Conservation (phyloP, 345 rosid species). For the Eucalyptus erythrocorys region DNA sequence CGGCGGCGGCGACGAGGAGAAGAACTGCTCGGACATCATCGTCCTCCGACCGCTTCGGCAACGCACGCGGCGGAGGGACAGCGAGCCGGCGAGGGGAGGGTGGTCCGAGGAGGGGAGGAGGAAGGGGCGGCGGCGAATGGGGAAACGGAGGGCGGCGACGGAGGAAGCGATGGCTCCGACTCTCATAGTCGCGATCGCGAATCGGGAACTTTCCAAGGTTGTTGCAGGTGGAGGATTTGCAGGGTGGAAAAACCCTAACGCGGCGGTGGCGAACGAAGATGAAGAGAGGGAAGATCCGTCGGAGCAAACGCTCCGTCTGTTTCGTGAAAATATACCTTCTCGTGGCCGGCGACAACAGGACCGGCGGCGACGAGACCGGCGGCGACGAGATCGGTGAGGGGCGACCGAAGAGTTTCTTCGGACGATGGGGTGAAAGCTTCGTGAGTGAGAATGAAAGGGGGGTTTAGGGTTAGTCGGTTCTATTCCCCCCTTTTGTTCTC, state of each 20-base stretch:
- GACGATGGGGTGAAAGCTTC: no score
- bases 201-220: background rate
- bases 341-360: no score
- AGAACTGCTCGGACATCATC: background rate
- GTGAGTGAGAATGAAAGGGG: no score
- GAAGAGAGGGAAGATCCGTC: background rate
- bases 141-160: background rate
- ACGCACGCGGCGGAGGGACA: background rate
- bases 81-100: background rate
- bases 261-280: background rate
- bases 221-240: background rate
- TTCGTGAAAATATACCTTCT: no score
- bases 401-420: no score
- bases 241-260: background rate
- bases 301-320: background rate
- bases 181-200: background rate
- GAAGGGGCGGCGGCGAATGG: background rate
- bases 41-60: background rate
- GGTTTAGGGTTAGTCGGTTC: no score
- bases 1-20: slow-evolving; percentile 4
- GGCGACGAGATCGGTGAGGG: no score
- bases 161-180: background rate
- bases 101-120: background rate
- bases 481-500: no score
- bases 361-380: no score